Conservation (phyloP, 2,329 filamentous ascomycete species). For the Sporothrix schenckii region DNA sequence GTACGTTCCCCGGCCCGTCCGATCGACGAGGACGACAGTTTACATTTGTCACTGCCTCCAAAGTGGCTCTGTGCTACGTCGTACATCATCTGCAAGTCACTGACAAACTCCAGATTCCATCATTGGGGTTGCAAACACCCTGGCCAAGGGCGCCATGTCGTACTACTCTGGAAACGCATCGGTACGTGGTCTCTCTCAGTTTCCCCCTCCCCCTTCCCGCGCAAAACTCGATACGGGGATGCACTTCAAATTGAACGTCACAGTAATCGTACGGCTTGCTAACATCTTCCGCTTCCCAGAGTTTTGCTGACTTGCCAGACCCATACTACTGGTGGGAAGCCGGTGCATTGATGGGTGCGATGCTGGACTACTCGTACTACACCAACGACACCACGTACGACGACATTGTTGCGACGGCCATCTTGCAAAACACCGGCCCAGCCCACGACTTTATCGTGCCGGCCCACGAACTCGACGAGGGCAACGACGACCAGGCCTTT, state of each 20-base stretch:
- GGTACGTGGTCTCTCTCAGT: constrained; percentile 40
- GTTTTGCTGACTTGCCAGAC: constrained; percentile 63
- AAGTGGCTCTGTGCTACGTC: neutral
- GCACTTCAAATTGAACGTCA: neutral
- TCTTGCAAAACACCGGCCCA: constrained; percentile 61
- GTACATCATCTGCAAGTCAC: constrained; percentile 12
- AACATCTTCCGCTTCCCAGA: constrained; percentile 41
- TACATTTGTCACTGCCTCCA: neutral
- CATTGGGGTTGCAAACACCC: constrained; percentile 60
- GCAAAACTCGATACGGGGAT: no score
- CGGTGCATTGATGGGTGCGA: constrained; percentile 66
- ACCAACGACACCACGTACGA: constrained; percentile 67
- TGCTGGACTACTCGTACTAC: constrained; percentile 71
- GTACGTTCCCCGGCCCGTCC: neutral
- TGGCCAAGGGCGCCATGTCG: constrained; percentile 64
- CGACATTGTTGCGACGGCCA: constrained; percentile 59
- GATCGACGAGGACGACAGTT: neutral
- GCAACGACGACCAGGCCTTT: constrained; percentile 76
- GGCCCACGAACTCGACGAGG: constrained; percentile 60
- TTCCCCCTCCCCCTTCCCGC: no score
- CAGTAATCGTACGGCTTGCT: neutral
- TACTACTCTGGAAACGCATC: constrained; percentile 63
- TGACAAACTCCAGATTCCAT: constrained; percentile 56
- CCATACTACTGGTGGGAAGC: constrained; percentile 73
- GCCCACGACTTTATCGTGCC: constrained; percentile 63